phyloP scores from a whole-genome alignment of 75 land plant genomes.

The Larix kaempferi region DNA sequence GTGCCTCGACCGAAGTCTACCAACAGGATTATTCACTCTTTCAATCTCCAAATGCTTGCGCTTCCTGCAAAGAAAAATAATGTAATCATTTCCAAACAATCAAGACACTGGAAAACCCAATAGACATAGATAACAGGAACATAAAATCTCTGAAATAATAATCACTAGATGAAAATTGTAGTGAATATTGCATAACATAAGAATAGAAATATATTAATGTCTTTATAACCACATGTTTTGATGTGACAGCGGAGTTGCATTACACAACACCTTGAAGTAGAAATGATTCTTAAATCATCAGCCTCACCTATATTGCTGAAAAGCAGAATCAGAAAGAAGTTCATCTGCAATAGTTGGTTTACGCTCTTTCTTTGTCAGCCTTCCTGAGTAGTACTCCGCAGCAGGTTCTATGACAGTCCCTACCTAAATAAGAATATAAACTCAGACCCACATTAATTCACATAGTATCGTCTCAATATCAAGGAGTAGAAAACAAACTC shows the following conservation, averaged over 20 bases:
- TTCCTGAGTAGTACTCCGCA: conserved; percentile 76
- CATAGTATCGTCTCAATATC: neutral
- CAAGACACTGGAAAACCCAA: neutral
- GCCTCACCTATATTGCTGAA: conserved; percentile 55
- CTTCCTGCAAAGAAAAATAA: neutral
- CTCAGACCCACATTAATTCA: neutral
- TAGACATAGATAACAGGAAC: neutral
- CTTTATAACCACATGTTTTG: neutral
- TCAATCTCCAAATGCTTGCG: conserved; percentile 1
- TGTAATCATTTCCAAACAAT: neutral
- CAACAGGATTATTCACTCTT: neutral
- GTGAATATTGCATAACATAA: neutral
- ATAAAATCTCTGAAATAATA: neutral
- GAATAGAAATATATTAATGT: neutral
- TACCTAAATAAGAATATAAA: conserved; percentile 39
- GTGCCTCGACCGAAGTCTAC: neutral
- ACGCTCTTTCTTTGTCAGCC: conserved; percentile 86
- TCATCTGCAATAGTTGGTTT: conserved; percentile 84
- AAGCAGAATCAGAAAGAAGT: conserved; percentile 46
- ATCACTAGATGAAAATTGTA: neutral
- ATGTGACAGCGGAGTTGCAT: neutral
- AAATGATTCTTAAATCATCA: neutral
- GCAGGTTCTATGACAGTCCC: conserved; percentile 93
- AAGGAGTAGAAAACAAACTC: neutral
- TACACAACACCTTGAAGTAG: neutral